Evolutionary conservation across 169 alveolate species (phyloP), one percentile per base, ranked within the genome.

Genomic region (Plasmodium fragile): DNA sequence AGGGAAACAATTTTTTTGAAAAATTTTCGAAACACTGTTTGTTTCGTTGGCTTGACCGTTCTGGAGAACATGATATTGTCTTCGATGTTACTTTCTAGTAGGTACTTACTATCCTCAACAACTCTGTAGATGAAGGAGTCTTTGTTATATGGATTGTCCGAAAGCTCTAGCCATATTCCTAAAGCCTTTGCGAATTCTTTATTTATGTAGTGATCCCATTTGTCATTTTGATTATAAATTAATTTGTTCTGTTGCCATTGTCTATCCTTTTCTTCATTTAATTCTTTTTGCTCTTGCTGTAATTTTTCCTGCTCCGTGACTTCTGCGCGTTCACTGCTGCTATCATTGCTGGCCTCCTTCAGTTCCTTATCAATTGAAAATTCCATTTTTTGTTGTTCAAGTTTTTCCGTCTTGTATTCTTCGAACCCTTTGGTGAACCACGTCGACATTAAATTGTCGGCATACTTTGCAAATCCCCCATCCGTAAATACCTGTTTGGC

Each of bases 161-260:
- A 92, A 5, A 96, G 16, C 7, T 96, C 96, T 30, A 96, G 87
- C 95, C 96, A 96, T 55, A 78, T 18, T 13, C 92, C 92, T 65
- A 89, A 95, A 0, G 96, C 95, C 43, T 93, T 95, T 53, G 92
- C 85, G 36, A 93, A 94, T 41, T 82, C 92, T 32, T 92, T 75
- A 81, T 95, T 96, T 34, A 96, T 85, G 84, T 93, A 82, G 39
- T 95, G 95, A 84, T 96, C 97, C 97, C 97, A 96, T 55, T 94
- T 95, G 32, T 95, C 95, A 39, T 95, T 83, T 82, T 96, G 96
- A 30, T 87, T 93, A 72, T 85, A 83, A 36, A 93, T 85, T n/a
- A 94, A 81, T 78, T 85, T 92, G 22, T 92, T 92, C 39, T 94
- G 90, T 91, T 89, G 36, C 41, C 65, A 45, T 55, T 73, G 22